A percentile compares a stretch with the other conserved stretches of the same genome.
Conservation (phyloP, 345 rosid genomes). For the sweet orange (Citrus sinensis) region DNA sequence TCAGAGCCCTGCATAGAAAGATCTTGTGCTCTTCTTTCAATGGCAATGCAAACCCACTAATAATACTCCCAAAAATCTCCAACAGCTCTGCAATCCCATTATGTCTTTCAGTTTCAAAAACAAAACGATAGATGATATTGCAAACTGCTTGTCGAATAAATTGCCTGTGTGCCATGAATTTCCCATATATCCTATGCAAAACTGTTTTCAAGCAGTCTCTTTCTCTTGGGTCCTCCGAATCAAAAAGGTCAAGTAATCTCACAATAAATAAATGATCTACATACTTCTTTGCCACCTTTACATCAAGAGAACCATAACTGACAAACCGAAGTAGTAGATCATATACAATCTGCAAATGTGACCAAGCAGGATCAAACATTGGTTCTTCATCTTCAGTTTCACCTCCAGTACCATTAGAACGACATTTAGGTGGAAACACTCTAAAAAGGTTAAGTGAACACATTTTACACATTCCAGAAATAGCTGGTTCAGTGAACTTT, state of each 20-base stretch:
- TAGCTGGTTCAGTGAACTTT: slow-evolving; percentile 58
- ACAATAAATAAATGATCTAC: slow-evolving; percentile 58
- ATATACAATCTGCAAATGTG: slow-evolving; percentile 62
- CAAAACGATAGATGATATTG: slow-evolving; percentile 67
- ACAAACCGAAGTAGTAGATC: slow-evolving; percentile 62
- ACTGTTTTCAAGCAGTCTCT: slow-evolving; percentile 76
- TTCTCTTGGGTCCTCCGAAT: slow-evolving; percentile 80
- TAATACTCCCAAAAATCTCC: slow-evolving; percentile 79
- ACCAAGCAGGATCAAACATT: slow-evolving; percentile 77
- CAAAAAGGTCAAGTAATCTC: slow-evolving; percentile 70
- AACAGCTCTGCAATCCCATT: slow-evolving; percentile 73
- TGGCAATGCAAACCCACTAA: slow-evolving; percentile 78
- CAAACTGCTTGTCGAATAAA: slow-evolving; percentile 64
- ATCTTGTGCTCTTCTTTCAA: slow-evolving; percentile 72
- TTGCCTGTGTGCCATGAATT: slow-evolving; percentile 75
- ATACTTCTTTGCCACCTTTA: slow-evolving; percentile 65
- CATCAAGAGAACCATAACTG: slow-evolving; percentile 49
- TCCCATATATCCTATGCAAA: slow-evolving; percentile 67
- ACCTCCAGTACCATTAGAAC: slow-evolving; percentile 37
- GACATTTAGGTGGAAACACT: slow-evolving; percentile 67
- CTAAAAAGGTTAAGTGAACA: slow-evolving; percentile 60
- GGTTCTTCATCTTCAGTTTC: slow-evolving; percentile 78
- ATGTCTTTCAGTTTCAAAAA: slow-evolving; percentile 68
- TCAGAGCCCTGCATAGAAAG: slow-evolving; percentile 56
- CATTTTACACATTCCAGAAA: slow-evolving; percentile 64